These are phyloP conservation scores for Lolium perenne DNA, from an alignment of 176 grass and related monocot genomes.

Conservation along the genomic window DNA sequence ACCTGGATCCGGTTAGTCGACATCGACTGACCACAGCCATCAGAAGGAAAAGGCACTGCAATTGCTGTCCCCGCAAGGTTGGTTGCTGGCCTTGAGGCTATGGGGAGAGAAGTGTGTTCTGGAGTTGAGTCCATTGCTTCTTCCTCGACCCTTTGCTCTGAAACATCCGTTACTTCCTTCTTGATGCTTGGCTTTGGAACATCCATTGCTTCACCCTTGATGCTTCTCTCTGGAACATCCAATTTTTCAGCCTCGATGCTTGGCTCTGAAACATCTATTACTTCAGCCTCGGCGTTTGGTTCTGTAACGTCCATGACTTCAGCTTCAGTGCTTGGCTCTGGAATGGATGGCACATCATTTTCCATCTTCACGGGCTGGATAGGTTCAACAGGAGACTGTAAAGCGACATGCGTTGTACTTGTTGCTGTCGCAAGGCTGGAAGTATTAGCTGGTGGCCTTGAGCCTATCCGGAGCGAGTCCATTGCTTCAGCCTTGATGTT, in stretches of 20 bases:
- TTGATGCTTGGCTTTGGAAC: background rate
- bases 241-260: background rate
- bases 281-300: conserved; percentile 28
- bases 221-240: conserved; percentile 13
- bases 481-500: conserved; percentile 25
- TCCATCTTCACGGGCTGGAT: background rate
- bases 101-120: background rate
- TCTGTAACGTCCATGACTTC: conserved; percentile 38
- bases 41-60: background rate
- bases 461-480: background rate
- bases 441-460: conserved; percentile 7
- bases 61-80: background rate
- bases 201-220: background rate
- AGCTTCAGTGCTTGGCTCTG: conserved; percentile 35
- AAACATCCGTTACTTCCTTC: background rate
- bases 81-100: background rate
- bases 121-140: conserved; percentile 24
- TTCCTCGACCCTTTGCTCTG: conserved; percentile 25
- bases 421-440: background rate
- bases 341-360: background rate
- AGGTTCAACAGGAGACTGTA: conserved; percentile 18
- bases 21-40: conserved; percentile 37
- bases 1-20: conserved; percentile 50
- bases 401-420: background rate
- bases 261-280: background rate